Base-by-base conservation (phyloP, 257 asterid species). In the Fraxinus cuspidata region DNA sequence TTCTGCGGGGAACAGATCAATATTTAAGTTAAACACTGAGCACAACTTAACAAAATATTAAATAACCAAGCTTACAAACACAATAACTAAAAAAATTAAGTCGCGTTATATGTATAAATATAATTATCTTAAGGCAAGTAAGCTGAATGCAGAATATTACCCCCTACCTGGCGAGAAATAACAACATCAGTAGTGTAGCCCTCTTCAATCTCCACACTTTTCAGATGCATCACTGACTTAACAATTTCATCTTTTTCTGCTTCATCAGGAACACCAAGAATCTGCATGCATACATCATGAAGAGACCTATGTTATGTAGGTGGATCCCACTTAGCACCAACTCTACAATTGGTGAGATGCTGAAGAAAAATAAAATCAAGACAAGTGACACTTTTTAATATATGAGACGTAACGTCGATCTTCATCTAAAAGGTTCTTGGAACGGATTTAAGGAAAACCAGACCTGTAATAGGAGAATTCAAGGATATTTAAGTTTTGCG, bases 211-310 rank as follows among this genome's bases (percentile, higher is more conserved):
- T 96, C 97, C 34, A 92, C 91, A 83, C 89, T 90, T 83, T 72
- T 93, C 28, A 96, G 89, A 85, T 90, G 92, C 92, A 88, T 96
- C 67, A 82, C 99, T 9, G 98, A 84, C 82, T 93, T 96, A 32
- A 92, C 99, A 74, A 96, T 90, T 84, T 92, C 99, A 89, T 96
- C 99, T 87, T 93, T 93, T 92, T 93, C 99, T 27, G 97, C 96
- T 79, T 84, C 86, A 84, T 85, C 90, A 87, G 92, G 84, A 81
- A 93, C 87, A 44, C 99, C 98, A 74, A 96, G 90, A 83, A 96
- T 81, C 99, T 96, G 94, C 81, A 83, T 77, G 66, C 75, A 81
- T 63, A 78, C 65, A 81, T 71, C 80, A 79, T 23, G 27, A 63
- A 42, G 65, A 35, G 35, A 35, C 69, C 58, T 51, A 77, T 38